Conservation (phyloP, 2,329 filamentous ascomycete species). For the Chaetomium olivaceum region DNA sequence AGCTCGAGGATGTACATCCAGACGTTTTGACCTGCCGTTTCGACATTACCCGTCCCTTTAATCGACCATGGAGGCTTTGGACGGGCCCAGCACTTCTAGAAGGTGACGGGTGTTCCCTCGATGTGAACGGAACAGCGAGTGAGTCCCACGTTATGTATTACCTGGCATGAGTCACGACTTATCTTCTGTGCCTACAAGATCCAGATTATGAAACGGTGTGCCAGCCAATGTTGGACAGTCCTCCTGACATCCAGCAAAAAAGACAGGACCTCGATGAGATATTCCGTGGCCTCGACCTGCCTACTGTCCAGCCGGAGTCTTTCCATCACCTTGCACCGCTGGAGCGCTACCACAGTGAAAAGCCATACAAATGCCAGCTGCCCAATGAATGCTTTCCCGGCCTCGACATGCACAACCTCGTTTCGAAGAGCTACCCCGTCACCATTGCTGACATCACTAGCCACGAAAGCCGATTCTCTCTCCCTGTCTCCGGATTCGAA, state of each 20-base stretch:
- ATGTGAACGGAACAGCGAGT: background rate
- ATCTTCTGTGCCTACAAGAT: background rate
- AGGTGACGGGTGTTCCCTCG: background rate
- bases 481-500: constrained; percentile 18
- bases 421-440: constrained; percentile 10
- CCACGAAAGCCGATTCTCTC: constrained; percentile 12
- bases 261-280: constrained; percentile 12
- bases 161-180: background rate
- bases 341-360: constrained; percentile 11
- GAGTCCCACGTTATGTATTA: background rate
- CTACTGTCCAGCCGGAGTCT: constrained; percentile 8
- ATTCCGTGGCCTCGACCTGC: constrained; percentile 7
- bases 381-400: constrained; percentile 16
- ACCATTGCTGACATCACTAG: constrained; percentile 12
- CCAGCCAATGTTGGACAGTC: background rate
- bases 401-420: constrained; percentile 21
- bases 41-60: constrained; percentile 14
- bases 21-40: constrained; percentile 20
- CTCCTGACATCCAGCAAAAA: background rate
- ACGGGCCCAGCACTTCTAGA: background rate
- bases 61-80: constrained; percentile 21
- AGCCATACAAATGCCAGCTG: constrained; percentile 23
- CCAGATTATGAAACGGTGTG: background rate
- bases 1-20: constrained; percentile 4
- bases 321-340: constrained; percentile 19